Evolutionary conservation across 805 yeast species (phyloP), one percentile per base, ranked within the genome.

Genomic region (Kodamaea kakaduensis): DNA sequence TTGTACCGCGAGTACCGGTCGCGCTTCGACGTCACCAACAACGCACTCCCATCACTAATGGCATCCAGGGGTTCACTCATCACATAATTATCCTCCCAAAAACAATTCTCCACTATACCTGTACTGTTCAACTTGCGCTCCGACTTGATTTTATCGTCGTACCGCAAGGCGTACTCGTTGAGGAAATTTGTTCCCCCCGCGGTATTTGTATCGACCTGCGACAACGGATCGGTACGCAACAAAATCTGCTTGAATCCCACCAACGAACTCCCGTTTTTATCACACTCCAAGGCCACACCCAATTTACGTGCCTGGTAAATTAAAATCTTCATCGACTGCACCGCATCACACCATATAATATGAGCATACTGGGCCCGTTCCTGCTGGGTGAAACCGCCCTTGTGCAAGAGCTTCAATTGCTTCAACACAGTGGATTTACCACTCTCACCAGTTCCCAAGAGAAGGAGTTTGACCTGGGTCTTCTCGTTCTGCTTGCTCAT

Each of bases 381-480:
- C 43, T 78, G 83, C 32, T 73, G 74, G 1, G 84, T 68, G 61
- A 90, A 93, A 2, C 95, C 94, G 28, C 84, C 81, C 41, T 86
- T 84, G 55, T 93, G 97, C 26, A 88, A 58, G 12, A 93, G 67
- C 47, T 84, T 77, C 78, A 89, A 73, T 56, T 89, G 97, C 58
- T 89, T 89, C 45, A 89, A 62, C 5, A 89, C 95, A 0, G 97
- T 89, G 2, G 95, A 84, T 55, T 89, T 89, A 5, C 97, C 97
- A 34, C 90, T 80, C 54, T 89, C 97, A 4, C 97, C 97, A 0
- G 97, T 85, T 26, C 97, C 96, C 22, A 88, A 61, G n/a, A 90
- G 66, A 25, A 90, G 59, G 42, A 90, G 66, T 54, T 82, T 86
- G 22, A 82, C 72, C 46, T 75, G 81, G 41, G 75, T 74, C 48